phyloP scores from a whole-genome alignment of 805 yeast species.

The Starmerella ratchasimensis region DNA sequence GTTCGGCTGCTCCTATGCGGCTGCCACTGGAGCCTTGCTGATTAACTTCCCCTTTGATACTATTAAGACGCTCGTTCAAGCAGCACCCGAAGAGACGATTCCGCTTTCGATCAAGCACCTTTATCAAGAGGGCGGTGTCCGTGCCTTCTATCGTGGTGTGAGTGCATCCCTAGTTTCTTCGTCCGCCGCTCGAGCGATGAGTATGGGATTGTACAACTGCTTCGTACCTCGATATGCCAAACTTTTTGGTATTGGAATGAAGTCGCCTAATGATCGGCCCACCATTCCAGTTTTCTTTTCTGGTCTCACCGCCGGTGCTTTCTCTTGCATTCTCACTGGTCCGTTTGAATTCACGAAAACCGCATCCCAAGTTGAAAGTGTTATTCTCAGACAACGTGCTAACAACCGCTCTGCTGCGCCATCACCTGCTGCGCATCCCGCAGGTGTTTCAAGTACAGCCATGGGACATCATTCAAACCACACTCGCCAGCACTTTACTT shows the following conservation, averaged over 20 bases:
- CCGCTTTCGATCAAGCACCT: slow-evolving; percentile 46
- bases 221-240: slow-evolving; percentile 14
- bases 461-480: too few species aligned
- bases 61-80: slow-evolving; percentile 76
- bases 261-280: slow-evolving; percentile 14
- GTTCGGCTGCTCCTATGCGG: slow-evolving; percentile 16
- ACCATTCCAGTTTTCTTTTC: slow-evolving; percentile 28
- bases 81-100: slow-evolving; percentile 41
- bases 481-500: too few species aligned
- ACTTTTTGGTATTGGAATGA: slow-evolving; percentile 10
- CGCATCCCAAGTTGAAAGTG: slow-evolving; percentile 53
- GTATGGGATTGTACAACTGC: slow-evolving; percentile 19
- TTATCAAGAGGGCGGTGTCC: slow-evolving; percentile 44
- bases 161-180: slow-evolving; percentile 59
- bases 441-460: too few species aligned
- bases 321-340: slow-evolving; percentile 41
- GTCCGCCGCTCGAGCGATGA: slow-evolving; percentile 23
- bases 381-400: slow-evolving; percentile 28
- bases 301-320: slow-evolving; percentile 55
- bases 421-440: too few species aligned
- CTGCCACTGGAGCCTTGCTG: slow-evolving; percentile 20
- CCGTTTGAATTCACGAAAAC: slow-evolving; percentile 79
- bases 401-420: slow-evolving; percentile 1
- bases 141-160: slow-evolving; percentile 65
- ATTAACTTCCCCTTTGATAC: slow-evolving; percentile 80